Evolutionary conservation across 1,284 basidiomycete genomes (phyloP), one percentile per base, ranked within the genome.

Genomic region (Inonotus obliquus): DNA sequence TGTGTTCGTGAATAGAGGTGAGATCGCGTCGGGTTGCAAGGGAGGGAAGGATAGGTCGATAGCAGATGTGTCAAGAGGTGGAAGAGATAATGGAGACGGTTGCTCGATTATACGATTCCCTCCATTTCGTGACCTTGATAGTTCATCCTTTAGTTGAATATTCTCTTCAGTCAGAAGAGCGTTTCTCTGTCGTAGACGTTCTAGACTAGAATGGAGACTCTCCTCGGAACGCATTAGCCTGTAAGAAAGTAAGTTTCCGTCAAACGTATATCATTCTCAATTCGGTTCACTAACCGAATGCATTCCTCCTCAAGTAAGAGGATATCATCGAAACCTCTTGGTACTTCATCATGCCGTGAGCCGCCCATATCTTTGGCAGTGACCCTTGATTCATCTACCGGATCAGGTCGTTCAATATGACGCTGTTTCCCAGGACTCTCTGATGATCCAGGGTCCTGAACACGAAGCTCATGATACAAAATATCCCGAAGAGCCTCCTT

Each of bases 251-350:
- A 45, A 54, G 14, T 35, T 17, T 53, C 9, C 17, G 25, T 21
- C 17, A 10, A 37, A 52, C 5, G 25, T n/a, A n/a, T 19, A n/a
- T 44, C 41, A 21, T 9, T 21, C n/a, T 44, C 41, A 44, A n/a
- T n/a, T n/a, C n/a, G n/a, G n/a, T n/a, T n/a, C 2, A 35, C 60
- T 38, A 7, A 62, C 61, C 61, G 48, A 44, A 62, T 62, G 21
- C 61, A 62, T 51, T 62, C 61, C 32, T 62, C 61, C 53, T 62
- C 61, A 25, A 62, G 27, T 6, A 62, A 35, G n/a, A 62, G 54
- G 29, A 62, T 54, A 39, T 48, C 27, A 7, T 53, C 37, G 41
- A 58, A 62, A 21, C 57, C 27, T 17, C 23, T 23, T 39, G 23
- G 13, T n/a, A 13, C 38, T 32, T 51, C 29, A 11, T 29, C 51